A percentile compares a stretch with the other conserved stretches of the same genome.
Evolutionary conservation across 1,284 basidiomycete genomes (phyloP).

Genomic region (Pisolithus thermaeus): DNA sequence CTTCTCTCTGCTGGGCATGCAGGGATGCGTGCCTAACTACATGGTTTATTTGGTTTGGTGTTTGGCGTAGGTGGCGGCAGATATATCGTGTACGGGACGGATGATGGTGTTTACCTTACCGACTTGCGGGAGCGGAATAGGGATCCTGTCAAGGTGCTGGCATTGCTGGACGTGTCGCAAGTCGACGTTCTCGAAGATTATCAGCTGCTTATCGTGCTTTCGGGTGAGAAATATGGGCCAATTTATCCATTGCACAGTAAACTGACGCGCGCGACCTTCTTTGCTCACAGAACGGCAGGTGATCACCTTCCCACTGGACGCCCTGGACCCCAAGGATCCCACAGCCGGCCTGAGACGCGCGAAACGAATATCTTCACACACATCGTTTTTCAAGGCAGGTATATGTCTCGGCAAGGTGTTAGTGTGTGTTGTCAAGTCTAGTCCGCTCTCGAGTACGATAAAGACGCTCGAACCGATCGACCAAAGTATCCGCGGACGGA

Average conservation of each 20-base stretch:
- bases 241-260: neutral
- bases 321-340: slow-evolving; percentile 87
- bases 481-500: slow-evolving; percentile 75
- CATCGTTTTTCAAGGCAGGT: slow-evolving; percentile 97
- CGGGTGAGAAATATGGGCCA: slow-evolving; percentile 43
- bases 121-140: slow-evolving; percentile 74
- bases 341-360: slow-evolving; percentile 88
- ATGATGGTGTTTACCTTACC: slow-evolving; percentile 94
- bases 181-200: slow-evolving; percentile 97
- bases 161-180: slow-evolving; percentile 86
- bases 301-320: slow-evolving; percentile 93
- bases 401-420: slow-evolving; percentile 91
- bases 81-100: slow-evolving; percentile 91
- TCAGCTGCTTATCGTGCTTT: slow-evolving; percentile 91
- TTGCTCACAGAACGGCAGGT: slow-evolving; percentile 81
- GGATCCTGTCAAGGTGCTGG: slow-evolving; percentile 88
- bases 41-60: neutral
- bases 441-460: slow-evolving; percentile 92
- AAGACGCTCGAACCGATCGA: slow-evolving; percentile 97
- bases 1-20: neutral
- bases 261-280: neutral
- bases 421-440: slow-evolving; percentile 97
- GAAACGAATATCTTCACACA: slow-evolving; percentile 94
- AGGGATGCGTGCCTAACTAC: neutral
- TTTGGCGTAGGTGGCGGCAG: slow-evolving; percentile 81